These are phyloP conservation scores for Leccinum uliginosum DNA, from an alignment of 768 basidiomycete genomes.

Conservation along the genomic window DNA sequence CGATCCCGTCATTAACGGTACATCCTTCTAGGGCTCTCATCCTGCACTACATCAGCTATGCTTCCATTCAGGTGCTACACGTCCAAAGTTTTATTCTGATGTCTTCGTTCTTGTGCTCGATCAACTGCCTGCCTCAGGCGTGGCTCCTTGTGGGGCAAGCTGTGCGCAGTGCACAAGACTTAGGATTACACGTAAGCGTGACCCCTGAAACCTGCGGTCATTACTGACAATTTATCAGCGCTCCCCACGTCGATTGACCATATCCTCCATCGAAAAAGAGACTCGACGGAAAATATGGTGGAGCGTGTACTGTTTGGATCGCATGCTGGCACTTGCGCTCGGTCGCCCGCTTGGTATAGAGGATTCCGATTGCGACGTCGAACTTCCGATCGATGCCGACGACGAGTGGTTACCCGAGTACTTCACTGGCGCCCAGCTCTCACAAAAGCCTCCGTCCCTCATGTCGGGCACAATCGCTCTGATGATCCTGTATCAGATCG, in stretches of 20 bases:
- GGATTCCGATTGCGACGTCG: conserved; percentile 88
- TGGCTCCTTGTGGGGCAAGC: conserved; percentile 93
- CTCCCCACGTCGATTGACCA: conserved; percentile 68
- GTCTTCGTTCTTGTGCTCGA: conserved; percentile 86
- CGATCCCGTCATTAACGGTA: background rate
- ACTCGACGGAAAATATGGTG: conserved; percentile 91
- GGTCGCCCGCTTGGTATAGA: conserved; percentile 87
- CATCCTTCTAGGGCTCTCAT: conserved; percentile 64
- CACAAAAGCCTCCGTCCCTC: conserved; percentile 55
- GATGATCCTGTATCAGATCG: conserved; percentile 78
- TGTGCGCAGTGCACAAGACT: conserved; percentile 83
- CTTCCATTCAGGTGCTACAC: conserved; percentile 78
- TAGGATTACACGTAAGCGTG: conserved; percentile 80
- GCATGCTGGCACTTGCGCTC: conserved; percentile 87
- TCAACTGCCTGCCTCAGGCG: conserved; percentile 91
- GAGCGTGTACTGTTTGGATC: conserved; percentile 86
- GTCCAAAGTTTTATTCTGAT: conserved; percentile 88
- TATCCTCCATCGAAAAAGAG: conserved; percentile 79
- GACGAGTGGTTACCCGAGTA: conserved; percentile 74
- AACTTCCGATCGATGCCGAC: conserved; percentile 78
- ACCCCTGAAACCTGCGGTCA: background rate
- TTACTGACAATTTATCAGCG: conserved; percentile 47
- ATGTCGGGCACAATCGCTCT: conserved; percentile 82
- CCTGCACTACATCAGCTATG: conserved; percentile 87
- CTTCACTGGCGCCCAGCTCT: conserved; percentile 58